These are phyloP conservation scores for Geosmithia putterillii DNA, from an alignment of 2,329 filamentous ascomycete species.

Conservation along the genomic window DNA sequence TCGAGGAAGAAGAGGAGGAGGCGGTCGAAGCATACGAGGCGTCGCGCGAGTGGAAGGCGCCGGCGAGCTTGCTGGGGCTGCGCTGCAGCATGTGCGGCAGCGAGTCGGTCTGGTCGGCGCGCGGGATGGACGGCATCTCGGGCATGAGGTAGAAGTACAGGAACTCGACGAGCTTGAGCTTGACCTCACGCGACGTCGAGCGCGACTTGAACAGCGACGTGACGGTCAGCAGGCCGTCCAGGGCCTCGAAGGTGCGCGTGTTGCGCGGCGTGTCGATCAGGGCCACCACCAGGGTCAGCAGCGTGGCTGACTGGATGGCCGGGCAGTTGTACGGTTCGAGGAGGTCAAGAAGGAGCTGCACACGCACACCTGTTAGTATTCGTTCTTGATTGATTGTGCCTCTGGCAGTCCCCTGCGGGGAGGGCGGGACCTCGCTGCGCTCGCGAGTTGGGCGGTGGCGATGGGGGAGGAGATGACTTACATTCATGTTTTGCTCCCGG, in stretches of 20 bases:
- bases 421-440: too few relatives aligned
- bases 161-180: constrained; percentile 93
- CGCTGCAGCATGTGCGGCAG: constrained; percentile 45
- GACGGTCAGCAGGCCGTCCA: constrained; percentile 83
- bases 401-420: too few relatives aligned
- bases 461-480: constrained; percentile 22
- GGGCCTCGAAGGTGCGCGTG: constrained; percentile 80
- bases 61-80: constrained; percentile 55
- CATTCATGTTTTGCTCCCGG: constrained; percentile 89
- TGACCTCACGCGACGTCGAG: constrained; percentile 75
- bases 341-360: constrained; percentile 75
- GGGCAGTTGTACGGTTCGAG: constrained; percentile 88
- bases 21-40: constrained; percentile 10
- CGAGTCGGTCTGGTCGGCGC: constrained; percentile 28
- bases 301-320: constrained; percentile 78
- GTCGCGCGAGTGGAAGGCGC: constrained; percentile 33
- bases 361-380: background rate
- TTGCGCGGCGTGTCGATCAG: constrained; percentile 79
- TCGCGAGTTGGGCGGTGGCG: too few relatives aligned
- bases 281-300: constrained; percentile 81
- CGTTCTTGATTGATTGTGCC: too few relatives aligned
- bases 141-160: constrained; percentile 98
- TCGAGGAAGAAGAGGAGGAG: constrained; percentile 6
- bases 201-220: constrained; percentile 89
- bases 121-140: constrained; percentile 53